Evolutionary conservation across 148 eudicot species (phyloP).

Genomic region (Diospyros kaki): DNA sequence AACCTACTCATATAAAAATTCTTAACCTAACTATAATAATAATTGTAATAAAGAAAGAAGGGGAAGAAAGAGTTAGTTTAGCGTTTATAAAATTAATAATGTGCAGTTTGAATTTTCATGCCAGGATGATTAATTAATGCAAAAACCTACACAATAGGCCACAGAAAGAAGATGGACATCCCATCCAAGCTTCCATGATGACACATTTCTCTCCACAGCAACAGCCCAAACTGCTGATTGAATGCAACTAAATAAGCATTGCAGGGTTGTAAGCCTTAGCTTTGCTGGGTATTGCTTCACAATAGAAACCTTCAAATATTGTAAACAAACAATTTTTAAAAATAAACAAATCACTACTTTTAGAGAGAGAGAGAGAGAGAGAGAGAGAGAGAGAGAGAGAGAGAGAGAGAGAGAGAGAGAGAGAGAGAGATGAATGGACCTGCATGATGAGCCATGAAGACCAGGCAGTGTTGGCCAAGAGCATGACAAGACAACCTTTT

Average conservation of each 20-base stretch:
- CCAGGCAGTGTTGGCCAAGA: conserved; percentile 26
- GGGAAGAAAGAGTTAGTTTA: no score
- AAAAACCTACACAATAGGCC: conserved; percentile 5
- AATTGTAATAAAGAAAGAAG: no score
- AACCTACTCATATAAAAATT: no score
- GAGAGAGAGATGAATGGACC: conserved; percentile 15
- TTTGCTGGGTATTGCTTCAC: conserved; percentile 1
- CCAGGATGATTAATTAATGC: not conserved
- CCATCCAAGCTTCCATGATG: conserved; percentile 5
- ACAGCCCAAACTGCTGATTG: conserved; percentile 9
- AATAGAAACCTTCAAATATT: not conserved
- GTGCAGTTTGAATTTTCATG: no score
- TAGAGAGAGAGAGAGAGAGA: no score
- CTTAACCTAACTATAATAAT: no score
- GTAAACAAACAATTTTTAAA: not conserved
- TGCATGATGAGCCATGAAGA: conserved; percentile 39
- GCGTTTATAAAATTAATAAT: no score
- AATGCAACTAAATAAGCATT: conserved; percentile 6
- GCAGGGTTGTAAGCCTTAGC: conserved; percentile 7
- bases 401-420: no score
- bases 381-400: no score
- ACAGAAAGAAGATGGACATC: conserved; percentile 7
- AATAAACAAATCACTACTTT: not conserved
- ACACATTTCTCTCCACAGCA: conserved; percentile 1
- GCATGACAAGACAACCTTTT: conserved; percentile 35